Evolutionary conservation across 2,329 filamentous ascomycete genomes (phyloP).

Genomic region (Aureobasidium leucospermi): DNA sequence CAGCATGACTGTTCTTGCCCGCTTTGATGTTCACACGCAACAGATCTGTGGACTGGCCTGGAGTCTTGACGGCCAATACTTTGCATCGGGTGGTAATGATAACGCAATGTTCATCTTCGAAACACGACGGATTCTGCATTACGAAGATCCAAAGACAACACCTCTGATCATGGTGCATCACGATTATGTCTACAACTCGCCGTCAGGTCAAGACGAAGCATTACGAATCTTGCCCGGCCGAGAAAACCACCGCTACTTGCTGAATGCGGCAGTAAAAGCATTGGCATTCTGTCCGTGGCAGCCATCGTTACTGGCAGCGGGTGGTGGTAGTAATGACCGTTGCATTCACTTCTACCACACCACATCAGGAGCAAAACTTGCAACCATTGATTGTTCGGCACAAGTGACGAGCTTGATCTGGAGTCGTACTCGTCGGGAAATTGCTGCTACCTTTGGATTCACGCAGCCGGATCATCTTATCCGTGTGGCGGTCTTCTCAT

Average conservation of each 20-base stretch:
- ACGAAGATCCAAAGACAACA: conserved; percentile 1
- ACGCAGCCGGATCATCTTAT: conserved; percentile 82
- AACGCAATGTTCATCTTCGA: conserved; percentile 81
- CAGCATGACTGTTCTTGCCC: conserved; percentile 67
- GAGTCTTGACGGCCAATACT: conserved; percentile 66
- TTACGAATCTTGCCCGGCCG: conserved; percentile 21
- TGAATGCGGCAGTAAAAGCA: conserved; percentile 88
- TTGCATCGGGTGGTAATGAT: conserved; percentile 89
- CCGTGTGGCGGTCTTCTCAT: conserved; percentile 86
- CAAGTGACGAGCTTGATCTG: conserved; percentile 92
- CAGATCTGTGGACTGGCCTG: conserved; percentile 92
- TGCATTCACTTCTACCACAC: conserved; percentile 96
- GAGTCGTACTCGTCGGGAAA: conserved; percentile 78
- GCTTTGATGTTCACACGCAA: conserved; percentile 72
- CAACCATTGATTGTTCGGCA: conserved; percentile 84
- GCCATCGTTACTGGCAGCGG: conserved; percentile 75
- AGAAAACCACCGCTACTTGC: conserved; percentile 65
- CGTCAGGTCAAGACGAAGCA: conserved; percentile 24
- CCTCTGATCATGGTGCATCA: conserved; percentile 18
- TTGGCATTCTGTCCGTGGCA: conserved; percentile 97
- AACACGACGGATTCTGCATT: conserved; percentile 48
- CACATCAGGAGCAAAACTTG: conserved; percentile 70
- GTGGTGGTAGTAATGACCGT: conserved; percentile 88
- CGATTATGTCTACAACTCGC: conserved; percentile 7
- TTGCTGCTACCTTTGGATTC: conserved; percentile 90